Evolutionary conservation across 768 basidiomycete genomes (phyloP).

Genomic region (Lenzites betulinus): DNA sequence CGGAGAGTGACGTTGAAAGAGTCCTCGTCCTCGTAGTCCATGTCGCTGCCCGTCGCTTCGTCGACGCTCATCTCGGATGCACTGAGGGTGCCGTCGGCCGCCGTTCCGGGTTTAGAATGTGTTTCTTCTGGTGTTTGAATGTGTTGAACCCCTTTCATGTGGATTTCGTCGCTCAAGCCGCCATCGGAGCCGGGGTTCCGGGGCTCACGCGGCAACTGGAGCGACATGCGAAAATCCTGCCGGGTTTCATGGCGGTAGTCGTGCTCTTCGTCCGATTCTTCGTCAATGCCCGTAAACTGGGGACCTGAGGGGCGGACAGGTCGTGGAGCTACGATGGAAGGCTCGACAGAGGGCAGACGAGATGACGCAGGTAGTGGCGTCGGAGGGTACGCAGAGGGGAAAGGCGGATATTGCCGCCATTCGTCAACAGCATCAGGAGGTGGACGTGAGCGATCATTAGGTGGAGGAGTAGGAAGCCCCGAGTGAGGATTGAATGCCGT

Average conservation of each 20-base stretch:
- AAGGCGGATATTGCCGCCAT: slow-evolving; percentile 73
- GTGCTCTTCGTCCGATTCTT: slow-evolving; percentile 16
- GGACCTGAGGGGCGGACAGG: slow-evolving; percentile 16
- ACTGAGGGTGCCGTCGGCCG: not conserved
- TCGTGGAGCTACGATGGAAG: slow-evolving; percentile 14
- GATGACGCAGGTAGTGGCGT: slow-evolving; percentile 33
- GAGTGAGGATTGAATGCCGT: slow-evolving; percentile 33
- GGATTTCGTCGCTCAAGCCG: slow-evolving; percentile 60
- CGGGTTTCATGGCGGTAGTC: slow-evolving; percentile 9
- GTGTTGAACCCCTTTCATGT: slow-evolving; percentile 43
- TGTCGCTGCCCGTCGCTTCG: slow-evolving; percentile 24
- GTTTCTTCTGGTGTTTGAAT: slow-evolving; percentile 23
- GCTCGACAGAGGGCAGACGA: slow-evolving; percentile 9
- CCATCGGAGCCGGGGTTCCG: slow-evolving; percentile 58
- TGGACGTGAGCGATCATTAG: not conserved
- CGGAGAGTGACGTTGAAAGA: slow-evolving; percentile 67
- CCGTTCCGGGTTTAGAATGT: slow-evolving; percentile 32
- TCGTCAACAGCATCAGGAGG: slow-evolving; percentile 45
- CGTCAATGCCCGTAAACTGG: slow-evolving; percentile 18
- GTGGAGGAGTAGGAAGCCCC: slow-evolving; percentile 24
- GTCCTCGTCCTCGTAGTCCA: slow-evolving; percentile 47
- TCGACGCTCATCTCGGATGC: slow-evolving; percentile 20
- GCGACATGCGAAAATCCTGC: slow-evolving; percentile 73
- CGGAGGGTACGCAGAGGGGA: slow-evolving; percentile 77
- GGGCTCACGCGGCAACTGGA: slow-evolving; percentile 64